Percentiles rank a stretch among this genome's conserved stretches.
Evolutionary conservation across 2,329 filamentous ascomycete genomes (phyloP).

Genomic region (Epichloe bromicola): DNA sequence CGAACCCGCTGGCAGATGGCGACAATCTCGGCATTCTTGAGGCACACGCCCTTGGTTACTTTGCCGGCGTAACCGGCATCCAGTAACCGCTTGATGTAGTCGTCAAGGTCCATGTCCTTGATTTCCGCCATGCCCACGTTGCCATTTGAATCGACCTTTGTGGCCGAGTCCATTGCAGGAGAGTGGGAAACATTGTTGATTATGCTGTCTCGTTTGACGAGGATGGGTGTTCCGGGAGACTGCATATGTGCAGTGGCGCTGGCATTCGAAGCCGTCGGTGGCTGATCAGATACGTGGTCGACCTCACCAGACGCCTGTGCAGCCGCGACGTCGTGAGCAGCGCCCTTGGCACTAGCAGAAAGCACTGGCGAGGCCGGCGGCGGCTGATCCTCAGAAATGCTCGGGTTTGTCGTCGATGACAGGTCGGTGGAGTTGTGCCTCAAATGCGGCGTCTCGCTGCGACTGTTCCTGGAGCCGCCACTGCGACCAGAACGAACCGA

Average conservation of each 20-base stretch:
- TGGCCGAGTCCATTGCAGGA: constrained; percentile 29
- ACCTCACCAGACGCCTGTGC: constrained; percentile 84
- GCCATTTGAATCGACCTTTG: constrained; percentile 29
- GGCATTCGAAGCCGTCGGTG: constrained; percentile 50
- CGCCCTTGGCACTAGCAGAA: constrained; percentile 59
- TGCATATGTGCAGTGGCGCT: constrained; percentile 45
- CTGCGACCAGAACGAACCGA: constrained; percentile 63
- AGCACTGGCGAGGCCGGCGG: constrained; percentile 67
- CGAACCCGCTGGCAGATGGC: constrained; percentile 83
- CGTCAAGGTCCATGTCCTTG: constrained; percentile 87
- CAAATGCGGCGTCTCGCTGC: constrained; percentile 30
- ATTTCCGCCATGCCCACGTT: constrained; percentile 77
- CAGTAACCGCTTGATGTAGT: constrained; percentile 88
- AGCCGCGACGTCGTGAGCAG: constrained; percentile 64
- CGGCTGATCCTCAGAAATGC: constrained; percentile 38
- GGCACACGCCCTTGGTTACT: constrained; percentile 90
- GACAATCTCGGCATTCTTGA: constrained; percentile 95
- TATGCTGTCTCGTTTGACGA: constrained; percentile 66
- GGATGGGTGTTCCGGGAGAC: constrained; percentile 75
- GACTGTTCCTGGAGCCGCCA: constrained; percentile 31
- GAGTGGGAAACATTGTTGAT: constrained; percentile 48
- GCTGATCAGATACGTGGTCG: constrained; percentile 84
- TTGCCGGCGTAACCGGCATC: constrained; percentile 95
- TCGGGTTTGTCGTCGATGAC: constrained; percentile 27
- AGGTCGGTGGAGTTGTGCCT: constrained; percentile 29